These are phyloP conservation scores for Harrya chromipes DNA, from an alignment of 768 basidiomycete species.

Conservation along the genomic window DNA sequence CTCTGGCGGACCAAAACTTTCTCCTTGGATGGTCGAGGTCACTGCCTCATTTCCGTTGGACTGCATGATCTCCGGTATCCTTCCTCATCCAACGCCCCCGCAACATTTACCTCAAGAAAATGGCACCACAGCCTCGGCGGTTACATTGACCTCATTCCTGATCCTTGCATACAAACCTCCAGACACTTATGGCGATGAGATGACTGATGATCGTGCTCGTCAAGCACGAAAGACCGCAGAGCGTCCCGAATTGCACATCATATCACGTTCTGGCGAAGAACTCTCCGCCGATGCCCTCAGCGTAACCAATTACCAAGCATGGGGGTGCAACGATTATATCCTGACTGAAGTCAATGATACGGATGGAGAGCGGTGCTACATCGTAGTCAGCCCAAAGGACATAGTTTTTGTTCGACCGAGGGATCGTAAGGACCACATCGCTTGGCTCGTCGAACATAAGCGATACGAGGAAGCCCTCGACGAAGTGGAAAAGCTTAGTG, in stretches of 20 bases:
- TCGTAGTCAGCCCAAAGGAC: slow-evolving; percentile 85
- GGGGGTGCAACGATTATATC: slow-evolving; percentile 91
- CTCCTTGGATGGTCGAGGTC: slow-evolving; percentile 77
- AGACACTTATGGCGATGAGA: slow-evolving; percentile 64
- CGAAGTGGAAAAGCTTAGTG: slow-evolving; percentile 65
- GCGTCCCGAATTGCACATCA: slow-evolving; percentile 92
- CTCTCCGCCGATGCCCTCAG: slow-evolving; percentile 79
- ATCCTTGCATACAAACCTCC: slow-evolving; percentile 85
- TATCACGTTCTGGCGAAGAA: slow-evolving; percentile 87
- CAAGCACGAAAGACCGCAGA: slow-evolving; percentile 84
- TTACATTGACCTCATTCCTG: slow-evolving; percentile 67
- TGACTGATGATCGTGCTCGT: slow-evolving; percentile 64
- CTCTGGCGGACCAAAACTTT: slow-evolving; percentile 44
- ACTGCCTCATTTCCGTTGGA: slow-evolving; percentile 91
- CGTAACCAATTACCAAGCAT: slow-evolving; percentile 73
- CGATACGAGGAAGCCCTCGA: slow-evolving; percentile 88
- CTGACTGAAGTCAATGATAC: slow-evolving; percentile 48
- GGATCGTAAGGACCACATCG: slow-evolving; percentile 86
- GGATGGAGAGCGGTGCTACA: slow-evolving; percentile 53
- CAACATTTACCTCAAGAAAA: slow-evolving; percentile 17
- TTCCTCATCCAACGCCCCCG: slow-evolving; percentile 60
- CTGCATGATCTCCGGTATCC: slow-evolving; percentile 91
- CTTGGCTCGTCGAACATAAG: slow-evolving; percentile 85
- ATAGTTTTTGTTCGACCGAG: slow-evolving; percentile 84
- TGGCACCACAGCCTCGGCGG: slow-evolving; percentile 19